A percentile compares a stretch with the other conserved stretches of the same genome.
These are phyloP conservation scores for Chaetomium cochliodes DNA, from an alignment of 495 filamentous ascomycete species.

Conservation along the genomic window DNA sequence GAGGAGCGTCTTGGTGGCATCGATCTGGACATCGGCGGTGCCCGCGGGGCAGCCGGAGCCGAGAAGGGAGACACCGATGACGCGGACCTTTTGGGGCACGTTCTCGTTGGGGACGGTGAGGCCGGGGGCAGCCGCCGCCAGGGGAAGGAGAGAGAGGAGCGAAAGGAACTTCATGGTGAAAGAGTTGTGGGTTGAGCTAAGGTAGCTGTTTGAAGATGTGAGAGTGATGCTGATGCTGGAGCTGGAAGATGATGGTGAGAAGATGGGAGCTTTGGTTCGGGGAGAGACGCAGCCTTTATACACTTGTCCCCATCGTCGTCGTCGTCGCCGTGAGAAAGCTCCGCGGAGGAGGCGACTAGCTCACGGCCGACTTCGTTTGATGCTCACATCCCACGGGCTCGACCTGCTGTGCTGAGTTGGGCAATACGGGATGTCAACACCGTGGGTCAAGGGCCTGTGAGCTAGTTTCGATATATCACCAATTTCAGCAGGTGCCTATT, in stretches of 20 bases:
- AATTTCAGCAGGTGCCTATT: constrained; percentile 9
- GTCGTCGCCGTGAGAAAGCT: background rate
- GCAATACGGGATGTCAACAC: constrained; percentile 12
- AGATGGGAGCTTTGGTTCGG: background rate
- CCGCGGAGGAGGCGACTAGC: background rate
- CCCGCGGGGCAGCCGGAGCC: constrained; percentile 26
- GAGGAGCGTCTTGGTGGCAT: constrained; percentile 25
- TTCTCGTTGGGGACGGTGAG: constrained; percentile 8
- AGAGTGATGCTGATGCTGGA: background rate
- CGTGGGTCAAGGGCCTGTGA: background rate
- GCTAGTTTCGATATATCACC: constrained; percentile 9
- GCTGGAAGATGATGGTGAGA: background rate
- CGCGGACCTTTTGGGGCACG: constrained; percentile 29
- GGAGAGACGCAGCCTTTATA: constrained; percentile 2
- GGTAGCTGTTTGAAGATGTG: background rate
- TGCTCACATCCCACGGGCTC: background rate
- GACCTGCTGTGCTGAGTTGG: constrained; percentile 5
- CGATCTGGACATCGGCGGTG: constrained; percentile 26
- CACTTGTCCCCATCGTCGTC: background rate
- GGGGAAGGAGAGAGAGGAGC: constrained; percentile 12
- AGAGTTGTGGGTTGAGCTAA: background rate
- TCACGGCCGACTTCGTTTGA: background rate
- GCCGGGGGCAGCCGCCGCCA: constrained; percentile 16
- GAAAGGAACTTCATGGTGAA: constrained; percentile 16
- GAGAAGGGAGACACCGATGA: constrained; percentile 37